Evolutionary conservation across 148 eudicot genomes (phyloP), one percentile per base, ranked within the genome.

Genomic region (Oxyria digyna): DNA sequence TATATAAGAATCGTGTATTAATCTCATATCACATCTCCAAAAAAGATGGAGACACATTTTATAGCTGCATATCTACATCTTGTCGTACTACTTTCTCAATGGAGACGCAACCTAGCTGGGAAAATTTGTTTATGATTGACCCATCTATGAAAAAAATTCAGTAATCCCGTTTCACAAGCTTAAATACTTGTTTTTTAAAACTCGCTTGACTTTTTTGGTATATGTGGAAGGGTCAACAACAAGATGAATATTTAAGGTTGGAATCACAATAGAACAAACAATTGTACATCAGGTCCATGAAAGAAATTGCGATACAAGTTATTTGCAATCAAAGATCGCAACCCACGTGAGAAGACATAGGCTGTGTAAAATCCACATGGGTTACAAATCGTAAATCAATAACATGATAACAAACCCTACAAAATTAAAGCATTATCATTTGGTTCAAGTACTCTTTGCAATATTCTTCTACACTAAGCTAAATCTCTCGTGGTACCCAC

Each of bases 371-470:
- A n/a, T 46, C 52, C 52, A 46, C 52, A n/a, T n/a, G 52, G 49
- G 52, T n/a, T 18, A n/a, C 6, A 46, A 13, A n/a, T n/a, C 4
- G 6, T 2, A 35, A 35, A 2, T 2, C 3, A 35, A 35, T 38
- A 5, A 38, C 6, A 38, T 46, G 21, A 46, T 0, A 46, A n/a
- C 23, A 46, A 46, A 46, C 52, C 52, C 52, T 46, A 46, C 23
- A 46, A 46, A 46, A 46, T 46, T n/a, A 46, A 46, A 46, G 52
- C 52, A 46, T 46, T n/a, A 46, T 20, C 23, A 46, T 46, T 46
- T 46, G 52, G 64, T 69, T 43, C 17, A 42, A 62, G 62, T 38
- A 38, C 41, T 62, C 73, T n/a, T 23, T 74, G 40, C 32, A 54
- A 24, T 54, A 54, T 23, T 54, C 62, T 54, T 54, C 62, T 3